phyloP scores from a whole-genome alignment of 2,329 filamentous ascomycete species.

The Catunica adiposa region DNA sequence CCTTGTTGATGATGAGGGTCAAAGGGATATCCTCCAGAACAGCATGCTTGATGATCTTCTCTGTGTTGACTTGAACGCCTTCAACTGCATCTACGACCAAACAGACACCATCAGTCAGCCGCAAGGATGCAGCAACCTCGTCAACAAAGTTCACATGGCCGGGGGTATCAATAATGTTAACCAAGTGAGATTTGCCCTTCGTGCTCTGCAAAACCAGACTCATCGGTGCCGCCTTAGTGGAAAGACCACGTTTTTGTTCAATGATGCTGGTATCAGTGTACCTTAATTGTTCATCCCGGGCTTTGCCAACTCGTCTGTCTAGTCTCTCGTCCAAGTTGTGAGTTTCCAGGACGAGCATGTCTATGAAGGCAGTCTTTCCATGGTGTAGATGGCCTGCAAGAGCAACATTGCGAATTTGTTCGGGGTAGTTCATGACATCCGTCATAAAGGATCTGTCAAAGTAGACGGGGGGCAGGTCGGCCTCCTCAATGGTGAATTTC shows the following conservation, averaged over 20 bases:
- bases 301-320: conserved; percentile 65
- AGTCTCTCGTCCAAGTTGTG: conserved; percentile 69
- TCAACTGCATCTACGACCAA: conserved; percentile 92
- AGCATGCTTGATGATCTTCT: conserved; percentile 93
- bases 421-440: conserved; percentile 88
- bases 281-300: conserved; percentile 72
- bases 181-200: conserved; percentile 81
- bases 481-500: conserved; percentile 89
- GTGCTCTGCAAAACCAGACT: conserved; percentile 76
- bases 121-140: conserved; percentile 76
- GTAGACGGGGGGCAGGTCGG: conserved; percentile 72
- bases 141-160: conserved; percentile 98
- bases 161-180: conserved; percentile 92
- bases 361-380: conserved; percentile 95
- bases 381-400: conserved; percentile 89
- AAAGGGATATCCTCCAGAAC: conserved; percentile 78
- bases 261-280: conserved; percentile 88
- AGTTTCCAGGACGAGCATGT: conserved; percentile 92
- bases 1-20: conserved; percentile 87
- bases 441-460: conserved; percentile 87
- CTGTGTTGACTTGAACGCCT: conserved; percentile 95
- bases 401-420: conserved; percentile 85
- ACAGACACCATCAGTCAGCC: conserved; percentile 80
- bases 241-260: conserved; percentile 77
- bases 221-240: conserved; percentile 89